A percentile compares a stretch with the other conserved stretches of the same genome.
phyloP scores from a whole-genome alignment of 1,284 basidiomycete species.

The Rhodotorula sp. region DNA sequence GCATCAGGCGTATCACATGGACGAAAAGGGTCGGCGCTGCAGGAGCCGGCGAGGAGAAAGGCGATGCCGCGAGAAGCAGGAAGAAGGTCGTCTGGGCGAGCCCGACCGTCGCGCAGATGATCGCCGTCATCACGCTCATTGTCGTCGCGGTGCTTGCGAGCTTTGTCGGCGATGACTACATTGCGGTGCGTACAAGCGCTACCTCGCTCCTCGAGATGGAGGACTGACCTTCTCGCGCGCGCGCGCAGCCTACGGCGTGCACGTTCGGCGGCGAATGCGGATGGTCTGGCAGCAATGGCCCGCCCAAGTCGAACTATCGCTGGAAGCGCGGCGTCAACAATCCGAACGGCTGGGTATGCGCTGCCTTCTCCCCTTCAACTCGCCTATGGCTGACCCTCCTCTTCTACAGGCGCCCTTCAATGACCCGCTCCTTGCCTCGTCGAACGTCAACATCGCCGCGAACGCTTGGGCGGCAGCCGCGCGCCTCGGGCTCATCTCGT shows the following conservation, averaged over 20 bases:
- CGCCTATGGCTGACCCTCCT: no score
- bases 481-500: slow-evolving; percentile 73
- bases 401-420: slow-evolving; percentile 33
- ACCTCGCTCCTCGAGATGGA: no score
- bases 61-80: slow-evolving; percentile 7
- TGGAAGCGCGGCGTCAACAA: slow-evolving; percentile 32
- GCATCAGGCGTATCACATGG: slow-evolving; percentile 33
- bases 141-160: slow-evolving; percentile 34
- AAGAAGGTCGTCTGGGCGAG: slow-evolving; percentile 39
- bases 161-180: slow-evolving; percentile 45
- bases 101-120: slow-evolving; percentile 42
- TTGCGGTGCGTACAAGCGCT: slow-evolving; percentile 14
- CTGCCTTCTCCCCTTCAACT: neutral
- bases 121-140: slow-evolving; percentile 38
- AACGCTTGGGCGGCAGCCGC: slow-evolving; percentile 76
- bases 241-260: slow-evolving; percentile 40
- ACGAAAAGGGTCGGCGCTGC: slow-evolving; percentile 18
- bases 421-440: slow-evolving; percentile 46
- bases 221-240: no score
- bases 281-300: slow-evolving; percentile 18
- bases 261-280: slow-evolving; percentile 44
- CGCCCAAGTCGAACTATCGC: slow-evolving; percentile 23
- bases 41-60: neutral
- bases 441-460: slow-evolving; percentile 67
- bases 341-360: slow-evolving; percentile 33